Evolutionary conservation across 495 filamentous ascomycete species (phyloP).

Genomic region (Penicillium cataractarum): DNA sequence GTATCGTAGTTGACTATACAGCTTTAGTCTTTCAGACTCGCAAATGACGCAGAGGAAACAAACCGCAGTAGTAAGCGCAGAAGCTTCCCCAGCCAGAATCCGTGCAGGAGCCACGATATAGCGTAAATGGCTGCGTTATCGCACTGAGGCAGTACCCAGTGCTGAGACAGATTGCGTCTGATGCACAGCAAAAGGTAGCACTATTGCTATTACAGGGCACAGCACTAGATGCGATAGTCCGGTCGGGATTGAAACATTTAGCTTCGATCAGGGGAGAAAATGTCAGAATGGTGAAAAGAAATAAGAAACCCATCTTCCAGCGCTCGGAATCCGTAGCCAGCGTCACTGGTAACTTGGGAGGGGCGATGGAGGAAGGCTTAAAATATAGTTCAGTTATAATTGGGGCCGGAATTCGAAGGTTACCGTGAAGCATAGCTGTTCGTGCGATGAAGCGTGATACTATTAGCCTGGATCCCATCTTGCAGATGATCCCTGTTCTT

Average conservation of each 20-base stretch:
- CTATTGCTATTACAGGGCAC: constrained; percentile 11
- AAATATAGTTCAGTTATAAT: too few species aligned
- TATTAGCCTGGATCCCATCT: too few species aligned
- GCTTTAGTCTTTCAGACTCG: neutral
- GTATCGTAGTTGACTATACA: constrained; percentile 2
- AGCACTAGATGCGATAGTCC: constrained; percentile 9
- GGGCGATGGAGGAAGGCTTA: too few species aligned
- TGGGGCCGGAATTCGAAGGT: too few species aligned
- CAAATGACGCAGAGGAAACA: neutral
- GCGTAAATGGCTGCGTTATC: constrained; percentile 8
- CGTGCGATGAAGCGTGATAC: too few species aligned
- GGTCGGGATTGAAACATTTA: constrained; percentile 19
- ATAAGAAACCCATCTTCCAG: too few species aligned
- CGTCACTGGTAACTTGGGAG: too few species aligned
- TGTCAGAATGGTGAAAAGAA: too few species aligned
- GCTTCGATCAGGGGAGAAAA: neutral
- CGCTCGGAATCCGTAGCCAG: too few species aligned
- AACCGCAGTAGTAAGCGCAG: constrained; percentile 10
- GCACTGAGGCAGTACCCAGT: constrained; percentile 18
- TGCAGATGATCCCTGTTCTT: too few species aligned
- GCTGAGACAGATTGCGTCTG: constrained; percentile 15
- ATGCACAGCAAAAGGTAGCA: constrained; percentile 13
- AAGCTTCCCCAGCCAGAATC: constrained; percentile 15
- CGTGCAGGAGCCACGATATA: constrained; percentile 17
- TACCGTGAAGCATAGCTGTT: too few species aligned